Percentiles rank a stretch among this genome's conserved stretches.
Evolutionary conservation across 768 basidiomycete species (phyloP).

Genomic region (Termitomyces sp.): DNA sequence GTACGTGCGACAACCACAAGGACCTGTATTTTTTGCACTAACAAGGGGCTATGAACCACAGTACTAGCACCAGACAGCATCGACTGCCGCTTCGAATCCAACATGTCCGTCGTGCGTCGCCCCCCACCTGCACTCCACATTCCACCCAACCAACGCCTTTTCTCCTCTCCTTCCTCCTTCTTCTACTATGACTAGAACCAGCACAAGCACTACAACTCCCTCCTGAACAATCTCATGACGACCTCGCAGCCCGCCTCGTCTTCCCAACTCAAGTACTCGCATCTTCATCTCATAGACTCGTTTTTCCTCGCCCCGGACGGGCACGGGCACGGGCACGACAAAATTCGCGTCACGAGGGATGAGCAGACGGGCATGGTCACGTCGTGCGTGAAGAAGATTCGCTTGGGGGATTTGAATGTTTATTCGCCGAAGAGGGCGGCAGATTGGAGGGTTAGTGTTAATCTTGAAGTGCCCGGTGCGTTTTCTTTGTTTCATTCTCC

Average conservation of each 20-base stretch:
- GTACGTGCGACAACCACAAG: constrained; percentile 41
- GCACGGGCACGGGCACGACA: constrained; percentile 36
- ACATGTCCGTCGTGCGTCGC: constrained; percentile 79
- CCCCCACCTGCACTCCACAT: not conserved
- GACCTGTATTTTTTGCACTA: constrained; percentile 1
- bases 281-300: constrained; percentile 74
- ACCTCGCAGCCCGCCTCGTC: constrained; percentile 51
- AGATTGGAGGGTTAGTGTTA: constrained; percentile 94
- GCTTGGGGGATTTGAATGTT: constrained; percentile 86
- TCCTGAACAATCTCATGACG: constrained; percentile 80
- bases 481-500: constrained; percentile 2
- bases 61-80: constrained; percentile 62
- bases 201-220: constrained; percentile 80
- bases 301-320: constrained; percentile 56
- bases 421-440: constrained; percentile 76
- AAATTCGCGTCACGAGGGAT: constrained; percentile 82
- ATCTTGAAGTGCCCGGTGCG: constrained; percentile 83
- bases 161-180: not conserved
- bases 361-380: constrained; percentile 63
- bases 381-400: constrained; percentile 73
- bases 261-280: constrained; percentile 67
- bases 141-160: not conserved
- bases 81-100: constrained; percentile 82
- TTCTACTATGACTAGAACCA: constrained; percentile 50
- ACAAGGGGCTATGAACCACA: constrained; percentile 26